Percentiles rank a stretch among this genome's conserved stretches.
Conservation (phyloP, 2,329 filamentous ascomycete species). For the Xylaria sp. region DNA sequence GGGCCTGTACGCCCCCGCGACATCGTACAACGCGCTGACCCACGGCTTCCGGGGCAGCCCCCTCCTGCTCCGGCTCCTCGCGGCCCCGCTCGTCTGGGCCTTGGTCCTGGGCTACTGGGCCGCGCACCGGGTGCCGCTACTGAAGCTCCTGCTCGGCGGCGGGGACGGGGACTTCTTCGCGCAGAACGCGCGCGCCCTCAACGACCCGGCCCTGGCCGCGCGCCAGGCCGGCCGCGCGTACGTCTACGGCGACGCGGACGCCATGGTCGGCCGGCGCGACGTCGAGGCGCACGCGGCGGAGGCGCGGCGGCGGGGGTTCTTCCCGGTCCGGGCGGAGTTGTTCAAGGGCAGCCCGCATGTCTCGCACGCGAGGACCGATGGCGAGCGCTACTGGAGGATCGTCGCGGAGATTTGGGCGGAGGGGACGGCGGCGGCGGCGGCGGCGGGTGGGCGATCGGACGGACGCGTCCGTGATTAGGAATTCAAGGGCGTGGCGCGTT, state of each 20-base stretch:
- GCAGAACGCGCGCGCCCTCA: slow-evolving; percentile 42
- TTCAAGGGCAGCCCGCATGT: slow-evolving; percentile 56
- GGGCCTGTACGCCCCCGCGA: slow-evolving; percentile 45
- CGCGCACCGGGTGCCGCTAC: slow-evolving; percentile 37
- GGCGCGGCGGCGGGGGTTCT: slow-evolving; percentile 45
- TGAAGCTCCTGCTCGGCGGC: slow-evolving; percentile 36
- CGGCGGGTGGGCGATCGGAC: neutral
- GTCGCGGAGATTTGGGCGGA: slow-evolving; percentile 51
- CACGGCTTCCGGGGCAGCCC: slow-evolving; percentile 38
- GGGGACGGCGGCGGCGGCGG: neutral
- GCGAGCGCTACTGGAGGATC: slow-evolving; percentile 53
- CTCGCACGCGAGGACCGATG: slow-evolving; percentile 50
- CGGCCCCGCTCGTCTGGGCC: slow-evolving; percentile 40
- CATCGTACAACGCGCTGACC: slow-evolving; percentile 45
- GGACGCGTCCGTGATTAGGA: neutral
- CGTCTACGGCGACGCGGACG: slow-evolving; percentile 53
- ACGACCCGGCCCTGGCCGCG: slow-evolving; percentile 37
- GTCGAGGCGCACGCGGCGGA: slow-evolving; percentile 52
- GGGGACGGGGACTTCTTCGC: slow-evolving; percentile 38
- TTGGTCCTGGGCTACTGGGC: slow-evolving; percentile 38
- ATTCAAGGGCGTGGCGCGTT: neutral
- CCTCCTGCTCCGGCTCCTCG: slow-evolving; percentile 33
- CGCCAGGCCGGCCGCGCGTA: slow-evolving; percentile 55
- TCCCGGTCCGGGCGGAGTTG: slow-evolving; percentile 47
- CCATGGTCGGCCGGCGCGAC: slow-evolving; percentile 49